Base-by-base conservation (phyloP, 176 grass and related monocot genomes). In the Dendrocalamus sinicus region DNA sequence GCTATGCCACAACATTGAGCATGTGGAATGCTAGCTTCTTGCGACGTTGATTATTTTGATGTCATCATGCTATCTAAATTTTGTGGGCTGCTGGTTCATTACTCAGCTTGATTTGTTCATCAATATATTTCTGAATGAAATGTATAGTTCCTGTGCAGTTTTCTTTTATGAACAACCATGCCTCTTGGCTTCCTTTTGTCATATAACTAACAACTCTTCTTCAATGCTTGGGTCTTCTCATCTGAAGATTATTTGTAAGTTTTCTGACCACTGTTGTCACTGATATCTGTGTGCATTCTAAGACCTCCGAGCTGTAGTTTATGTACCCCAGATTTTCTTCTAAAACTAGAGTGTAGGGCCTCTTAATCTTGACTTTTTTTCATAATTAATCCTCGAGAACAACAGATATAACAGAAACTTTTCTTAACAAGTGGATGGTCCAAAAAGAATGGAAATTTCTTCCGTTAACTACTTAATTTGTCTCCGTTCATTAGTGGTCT, bases 51-150 rank as follows among this genome's bases (percentile, higher is more conserved):
- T 66, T 57, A 77, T 70, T 67, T 48, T 13, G 2, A 28, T 76
- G 76, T 39, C 37, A 26, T 55, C 24, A 65, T 76, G 62, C 15
- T 23, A 39, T 26, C 63, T 75, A 75, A 76, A 85, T 71, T 81
- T 14, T 41, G 28, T 47, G 77, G n/a, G 52, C 6, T 61, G 52
- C 79, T 82, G 22, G 28, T 8, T 67, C 80, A 72, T 57, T 2
- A 46, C 12, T 48, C 12, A 13, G 40, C 44, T 70, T n/a, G 17
- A n/a, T 86, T 58, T 80, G 1, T 47, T 43, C 59, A 65, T 72
- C n/a, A 52, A 55, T 58, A 79, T 67, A 26, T 61, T 66, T 24
- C 47, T 72, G 2, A 46, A 48, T 40, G 60, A 77, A 86, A 86
- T 13, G n/a, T 28, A 64, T 17, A 70, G 63, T 22, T 77, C 64